These are phyloP conservation scores for Claviceps lovelessii DNA, from an alignment of 2,329 filamentous ascomycete species.

Conservation along the genomic window DNA sequence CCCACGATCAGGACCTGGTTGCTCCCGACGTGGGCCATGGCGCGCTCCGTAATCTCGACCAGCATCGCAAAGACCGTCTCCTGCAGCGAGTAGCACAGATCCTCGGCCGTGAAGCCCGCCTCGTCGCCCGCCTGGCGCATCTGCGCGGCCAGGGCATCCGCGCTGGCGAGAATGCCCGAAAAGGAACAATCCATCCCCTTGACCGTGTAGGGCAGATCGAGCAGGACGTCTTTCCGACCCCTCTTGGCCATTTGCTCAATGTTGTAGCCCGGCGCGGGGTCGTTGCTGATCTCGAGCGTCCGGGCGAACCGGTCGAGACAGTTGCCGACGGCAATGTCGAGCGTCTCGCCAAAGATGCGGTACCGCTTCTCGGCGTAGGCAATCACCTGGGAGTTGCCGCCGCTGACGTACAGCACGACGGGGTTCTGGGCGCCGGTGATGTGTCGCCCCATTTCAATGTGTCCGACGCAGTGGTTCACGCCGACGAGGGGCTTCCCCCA, in stretches of 20 bases:
- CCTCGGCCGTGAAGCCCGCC: slow-evolving; percentile 56
- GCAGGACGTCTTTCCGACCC: slow-evolving; percentile 42
- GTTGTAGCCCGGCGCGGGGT: slow-evolving; percentile 93
- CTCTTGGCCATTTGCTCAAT: slow-evolving; percentile 84
- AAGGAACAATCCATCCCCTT: slow-evolving; percentile 99
- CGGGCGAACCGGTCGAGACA: slow-evolving; percentile 92
- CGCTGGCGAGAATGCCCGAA: slow-evolving; percentile 72
- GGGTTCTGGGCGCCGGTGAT: slow-evolving; percentile 87
- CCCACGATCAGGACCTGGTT: slow-evolving; percentile 87
- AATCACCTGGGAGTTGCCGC: slow-evolving; percentile 95
- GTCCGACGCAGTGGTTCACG: slow-evolving; percentile 95
- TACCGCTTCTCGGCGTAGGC: slow-evolving; percentile 91
- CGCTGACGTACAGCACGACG: slow-evolving; percentile 88
- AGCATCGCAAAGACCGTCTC: slow-evolving; percentile 96
- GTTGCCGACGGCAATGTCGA: slow-evolving; percentile 96
- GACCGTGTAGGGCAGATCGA: slow-evolving; percentile 88
- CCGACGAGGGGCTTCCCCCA: slow-evolving; percentile 85
- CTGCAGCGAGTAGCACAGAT: slow-evolving; percentile 87
- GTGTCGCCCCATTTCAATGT: slow-evolving; percentile 94
- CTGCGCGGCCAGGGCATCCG: slow-evolving; percentile 64
- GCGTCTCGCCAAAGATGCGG: slow-evolving; percentile 92
- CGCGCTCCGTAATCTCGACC: slow-evolving; percentile 94
- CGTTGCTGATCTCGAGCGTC: slow-evolving; percentile 81
- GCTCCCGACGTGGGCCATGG: slow-evolving; percentile 93
- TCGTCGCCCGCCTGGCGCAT: slow-evolving; percentile 36